A percentile compares a stretch with the other conserved stretches of the same genome.
phyloP scores from a whole-genome alignment of 2,329 filamentous ascomycete species.

The Cladosporium oxysporum region DNA sequence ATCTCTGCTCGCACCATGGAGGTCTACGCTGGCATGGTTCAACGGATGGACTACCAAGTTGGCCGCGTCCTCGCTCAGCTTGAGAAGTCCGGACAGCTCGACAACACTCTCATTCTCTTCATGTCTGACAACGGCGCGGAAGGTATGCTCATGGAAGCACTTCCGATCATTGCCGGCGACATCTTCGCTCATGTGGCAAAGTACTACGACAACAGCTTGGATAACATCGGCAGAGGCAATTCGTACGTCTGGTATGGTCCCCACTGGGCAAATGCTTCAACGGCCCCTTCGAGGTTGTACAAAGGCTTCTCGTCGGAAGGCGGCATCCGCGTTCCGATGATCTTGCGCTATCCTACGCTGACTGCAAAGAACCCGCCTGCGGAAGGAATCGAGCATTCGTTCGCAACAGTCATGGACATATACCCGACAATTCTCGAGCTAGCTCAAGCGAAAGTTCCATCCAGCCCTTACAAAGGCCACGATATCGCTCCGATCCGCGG shows the following conservation, averaged over 20 bases:
- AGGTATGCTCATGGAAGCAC: constrained; percentile 24
- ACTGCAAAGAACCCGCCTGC: neutral
- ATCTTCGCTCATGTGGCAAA: constrained; percentile 31
- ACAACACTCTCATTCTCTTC: constrained; percentile 43
- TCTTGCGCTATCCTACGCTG: neutral
- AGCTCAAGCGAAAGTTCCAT: neutral
- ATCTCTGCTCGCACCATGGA: constrained; percentile 37
- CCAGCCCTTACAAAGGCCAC: neutral
- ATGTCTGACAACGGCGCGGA: constrained; percentile 45
- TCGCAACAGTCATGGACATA: constrained; percentile 1
- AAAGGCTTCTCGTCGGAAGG: neutral
- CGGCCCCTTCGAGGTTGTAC: neutral
- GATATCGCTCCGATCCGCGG: neutral
- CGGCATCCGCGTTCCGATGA: neutral
- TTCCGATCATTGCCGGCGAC: neutral
- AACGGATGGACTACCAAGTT: constrained; percentile 36
- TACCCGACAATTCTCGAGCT: constrained; percentile 1
- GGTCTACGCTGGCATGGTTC: constrained; percentile 31
- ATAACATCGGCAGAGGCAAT: constrained; percentile 40
- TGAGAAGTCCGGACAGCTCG: constrained; percentile 34
- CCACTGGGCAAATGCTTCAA: constrained; percentile 30
- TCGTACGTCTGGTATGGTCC: constrained; percentile 42
- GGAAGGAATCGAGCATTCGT: neutral
- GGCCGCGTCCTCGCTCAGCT: constrained; percentile 38
- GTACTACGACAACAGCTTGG: constrained; percentile 42